Evolutionary conservation across 1,284 basidiomycete species (phyloP), one percentile per base, ranked within the genome.

Genomic region (Microbotryum intermedium): DNA sequence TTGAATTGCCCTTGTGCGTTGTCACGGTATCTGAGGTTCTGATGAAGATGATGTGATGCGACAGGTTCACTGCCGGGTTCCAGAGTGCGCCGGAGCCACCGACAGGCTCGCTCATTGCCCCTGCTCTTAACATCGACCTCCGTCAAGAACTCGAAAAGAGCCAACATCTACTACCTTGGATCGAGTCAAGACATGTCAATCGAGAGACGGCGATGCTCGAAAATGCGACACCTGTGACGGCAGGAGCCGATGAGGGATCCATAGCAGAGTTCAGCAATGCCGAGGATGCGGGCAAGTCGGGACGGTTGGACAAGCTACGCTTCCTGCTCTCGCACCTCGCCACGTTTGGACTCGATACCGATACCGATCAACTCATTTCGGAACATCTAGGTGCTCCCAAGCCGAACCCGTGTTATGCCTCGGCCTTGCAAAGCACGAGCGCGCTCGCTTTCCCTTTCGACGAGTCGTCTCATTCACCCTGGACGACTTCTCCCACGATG

Each of bases 341-440:
- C 7, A 77, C 79, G 0, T 79, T 76, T 50, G 79, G 77, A 1
- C 54, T 81, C 13, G 78, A 80, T 30, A 16, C 1, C 58, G 66
- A 72, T 1, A 84, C 88, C 21, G 88, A 91, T 65, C 76, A 76
- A n/a, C 79, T 86, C 23, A 87, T 86, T 68, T 75, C 39, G 1
- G 30, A 50, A 10, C 61, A 70, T 4, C 62, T 76, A 20, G 71
- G 67, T 1, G 67, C 76, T 13, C 73, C 56, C 71, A 75, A 53
- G 34, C 82, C 79, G 59, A 4, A 66, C 21, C 43, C 21, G 13
- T 9, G 10, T 11, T 29, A 58, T 2, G 4, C 39, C 18, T 5
- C 25, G 34, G 54, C 25, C 13, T 6, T 60, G 16, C 26, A 44
- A 10, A 53, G 59, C 39, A 18, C 16, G 25, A 45, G 18, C 11